Evolutionary conservation across 2,329 filamentous ascomycete species (phyloP).

Genomic region (Phaeophleospora eucalypticola): DNA sequence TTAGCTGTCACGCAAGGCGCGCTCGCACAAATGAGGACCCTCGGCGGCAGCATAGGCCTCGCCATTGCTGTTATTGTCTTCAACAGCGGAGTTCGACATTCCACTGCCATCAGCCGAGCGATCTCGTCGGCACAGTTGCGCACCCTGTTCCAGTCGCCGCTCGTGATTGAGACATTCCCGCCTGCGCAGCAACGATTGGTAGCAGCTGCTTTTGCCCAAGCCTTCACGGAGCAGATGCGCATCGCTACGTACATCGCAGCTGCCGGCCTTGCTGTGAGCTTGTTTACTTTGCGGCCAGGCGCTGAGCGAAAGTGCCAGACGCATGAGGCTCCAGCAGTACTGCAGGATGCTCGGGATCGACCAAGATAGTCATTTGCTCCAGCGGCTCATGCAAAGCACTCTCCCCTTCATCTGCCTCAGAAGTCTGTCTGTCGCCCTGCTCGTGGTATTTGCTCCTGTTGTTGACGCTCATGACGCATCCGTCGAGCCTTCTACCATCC

Average conservation of each 20-base stretch:
- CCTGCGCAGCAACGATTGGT: conserved; percentile 7
- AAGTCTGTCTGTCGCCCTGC: no score
- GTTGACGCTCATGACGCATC: no score
- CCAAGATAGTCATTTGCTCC: no score
- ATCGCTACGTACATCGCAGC: conserved; percentile 20
- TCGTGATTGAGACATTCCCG: conserved; percentile 10
- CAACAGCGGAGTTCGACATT: conserved; percentile 11
- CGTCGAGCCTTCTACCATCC: neutral
- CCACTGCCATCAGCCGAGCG: conserved; percentile 3
- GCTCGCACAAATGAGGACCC: conserved; percentile 14
- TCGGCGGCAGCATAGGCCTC: conserved; percentile 19
- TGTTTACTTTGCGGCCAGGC: conserved; percentile 10
- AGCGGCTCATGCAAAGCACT: no score
- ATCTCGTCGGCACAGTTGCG: conserved; percentile 7
- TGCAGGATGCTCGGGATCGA: no score
- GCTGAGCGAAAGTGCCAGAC: neutral
- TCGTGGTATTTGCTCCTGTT: no score
- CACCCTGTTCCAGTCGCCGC: conserved; percentile 9
- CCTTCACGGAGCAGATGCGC: conserved; percentile 20
- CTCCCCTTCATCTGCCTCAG: no score
- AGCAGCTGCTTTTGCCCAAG: conserved; percentile 14
- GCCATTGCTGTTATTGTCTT: conserved; percentile 15
- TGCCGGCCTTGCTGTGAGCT: conserved; percentile 14
- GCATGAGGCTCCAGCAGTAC: no score
- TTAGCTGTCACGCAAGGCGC: conserved; percentile 19